phyloP scores from a whole-genome alignment of 176 grass and related monocot species.

The Bothriochloa decipiens region DNA sequence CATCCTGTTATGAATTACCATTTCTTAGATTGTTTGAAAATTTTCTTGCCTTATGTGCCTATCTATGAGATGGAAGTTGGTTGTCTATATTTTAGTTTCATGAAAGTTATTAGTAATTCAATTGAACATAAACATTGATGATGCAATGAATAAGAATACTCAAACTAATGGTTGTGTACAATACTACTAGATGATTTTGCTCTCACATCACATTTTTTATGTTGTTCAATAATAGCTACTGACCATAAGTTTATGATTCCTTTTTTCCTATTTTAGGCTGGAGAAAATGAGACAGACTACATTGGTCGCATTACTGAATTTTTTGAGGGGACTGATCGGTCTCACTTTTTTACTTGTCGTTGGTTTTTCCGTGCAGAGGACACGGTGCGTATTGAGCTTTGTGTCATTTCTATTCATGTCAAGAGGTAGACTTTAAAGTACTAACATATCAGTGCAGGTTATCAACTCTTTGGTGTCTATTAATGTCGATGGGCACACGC shows the following conservation, averaged over 20 bases:
- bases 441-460: constrained; percentile 12
- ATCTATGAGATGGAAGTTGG: neutral
- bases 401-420: neutral
- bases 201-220: no score
- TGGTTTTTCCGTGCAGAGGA: constrained; percentile 88
- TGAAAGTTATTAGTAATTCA: no score
- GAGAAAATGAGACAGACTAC: constrained; percentile 57
- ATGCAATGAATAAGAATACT: no score
- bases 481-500: constrained; percentile 31
- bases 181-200: no score
- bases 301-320: constrained; percentile 82
- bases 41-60: neutral
- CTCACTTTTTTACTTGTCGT: constrained; percentile 64
- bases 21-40: neutral
- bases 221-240: neutral
- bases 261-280: constrained; percentile 52
- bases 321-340: constrained; percentile 55
- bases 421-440: no score
- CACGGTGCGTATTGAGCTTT: constrained; percentile 51
- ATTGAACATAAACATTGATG: no score
- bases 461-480: constrained; percentile 42
- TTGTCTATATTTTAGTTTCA: neutral
- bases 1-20: neutral
- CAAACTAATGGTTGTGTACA: no score
- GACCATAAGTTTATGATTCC: neutral